A percentile compares a stretch with the other conserved stretches of the same genome.
Evolutionary conservation across 2,329 filamentous ascomycete genomes (phyloP).

Genomic region (Pseudogymnoascus sp.): DNA sequence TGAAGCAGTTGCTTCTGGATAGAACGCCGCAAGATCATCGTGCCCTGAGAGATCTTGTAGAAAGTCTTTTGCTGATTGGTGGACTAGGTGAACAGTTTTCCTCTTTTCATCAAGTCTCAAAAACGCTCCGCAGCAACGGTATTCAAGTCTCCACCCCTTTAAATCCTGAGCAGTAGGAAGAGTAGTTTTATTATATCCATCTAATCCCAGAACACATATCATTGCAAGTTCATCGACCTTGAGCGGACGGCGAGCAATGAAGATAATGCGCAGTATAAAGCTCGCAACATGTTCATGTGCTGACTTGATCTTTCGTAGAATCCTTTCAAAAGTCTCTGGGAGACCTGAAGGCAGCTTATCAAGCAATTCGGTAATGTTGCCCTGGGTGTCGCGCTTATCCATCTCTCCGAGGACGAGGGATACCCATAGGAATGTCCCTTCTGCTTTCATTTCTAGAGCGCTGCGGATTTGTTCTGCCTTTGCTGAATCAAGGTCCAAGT

Average conservation of each 20-base stretch:
- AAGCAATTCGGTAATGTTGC: not conserved
- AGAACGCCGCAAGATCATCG: not conserved
- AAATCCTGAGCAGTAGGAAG: not conserved
- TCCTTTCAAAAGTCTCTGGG: not conserved
- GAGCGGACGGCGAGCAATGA: not conserved
- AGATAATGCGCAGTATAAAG: not conserved
- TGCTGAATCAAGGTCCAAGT: not conserved
- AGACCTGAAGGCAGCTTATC: not conserved
- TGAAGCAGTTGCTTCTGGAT: not conserved
- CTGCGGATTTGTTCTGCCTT: not conserved
- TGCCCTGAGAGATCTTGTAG: slow-evolving; percentile 13
- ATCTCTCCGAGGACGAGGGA: slow-evolving; percentile 31
- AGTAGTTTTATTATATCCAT: not conserved
- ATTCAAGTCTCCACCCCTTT: not conserved
- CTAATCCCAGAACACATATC: not conserved
- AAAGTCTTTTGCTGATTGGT: slow-evolving; percentile 30
- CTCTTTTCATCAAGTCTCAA: slow-evolving; percentile 22
- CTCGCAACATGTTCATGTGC: not conserved
- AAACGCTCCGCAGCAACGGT: slow-evolving; percentile 28
- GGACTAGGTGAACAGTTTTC: slow-evolving; percentile 22
- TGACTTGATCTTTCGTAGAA: not conserved
- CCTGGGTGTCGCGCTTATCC: not conserved
- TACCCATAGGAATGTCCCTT: slow-evolving; percentile 35
- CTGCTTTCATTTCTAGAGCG: slow-evolving; percentile 16
- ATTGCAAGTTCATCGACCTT: not conserved